Conservation (phyloP, 768 basidiomycete genomes). For the Asterophora parasitica region DNA sequence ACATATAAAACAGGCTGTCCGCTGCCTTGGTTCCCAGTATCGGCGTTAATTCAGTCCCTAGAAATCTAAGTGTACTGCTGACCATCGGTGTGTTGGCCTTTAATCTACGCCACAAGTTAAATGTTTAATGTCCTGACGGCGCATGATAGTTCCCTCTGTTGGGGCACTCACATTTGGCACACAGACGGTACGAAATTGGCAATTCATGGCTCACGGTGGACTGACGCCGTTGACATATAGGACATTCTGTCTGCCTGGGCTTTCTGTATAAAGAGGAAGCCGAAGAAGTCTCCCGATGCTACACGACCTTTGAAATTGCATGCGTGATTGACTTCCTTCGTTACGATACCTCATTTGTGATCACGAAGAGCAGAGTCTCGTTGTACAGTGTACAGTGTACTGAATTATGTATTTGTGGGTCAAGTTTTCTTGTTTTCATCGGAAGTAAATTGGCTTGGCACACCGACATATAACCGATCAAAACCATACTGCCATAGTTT, state of each 20-base stretch:
- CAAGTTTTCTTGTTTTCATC: too few species aligned
- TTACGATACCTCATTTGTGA: too few species aligned
- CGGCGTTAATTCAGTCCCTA: background rate
- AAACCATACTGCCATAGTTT: too few species aligned
- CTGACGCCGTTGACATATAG: background rate
- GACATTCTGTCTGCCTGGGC: slow-evolving; percentile 1
- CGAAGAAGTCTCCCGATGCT: too few species aligned
- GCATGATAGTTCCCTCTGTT: background rate
- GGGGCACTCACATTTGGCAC: slow-evolving; percentile 1
- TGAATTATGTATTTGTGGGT: too few species aligned
- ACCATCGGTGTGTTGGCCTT: background rate
- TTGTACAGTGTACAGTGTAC: too few species aligned
- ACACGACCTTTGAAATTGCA: too few species aligned
- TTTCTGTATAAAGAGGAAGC: slow-evolving; percentile 1
- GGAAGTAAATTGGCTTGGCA: too few species aligned
- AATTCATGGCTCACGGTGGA: background rate
- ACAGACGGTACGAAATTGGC: background rate
- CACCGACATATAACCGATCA: too few species aligned
- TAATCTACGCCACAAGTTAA: background rate
- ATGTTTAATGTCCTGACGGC: background rate
- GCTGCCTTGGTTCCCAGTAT: background rate
- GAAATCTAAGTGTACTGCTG: background rate
- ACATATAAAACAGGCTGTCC: background rate
- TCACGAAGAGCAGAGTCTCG: too few species aligned
- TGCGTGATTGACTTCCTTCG: too few species aligned